phyloP scores from a whole-genome alignment of 1,284 basidiomycete genomes.

The Ceratorhiza oryzae-sativae region DNA sequence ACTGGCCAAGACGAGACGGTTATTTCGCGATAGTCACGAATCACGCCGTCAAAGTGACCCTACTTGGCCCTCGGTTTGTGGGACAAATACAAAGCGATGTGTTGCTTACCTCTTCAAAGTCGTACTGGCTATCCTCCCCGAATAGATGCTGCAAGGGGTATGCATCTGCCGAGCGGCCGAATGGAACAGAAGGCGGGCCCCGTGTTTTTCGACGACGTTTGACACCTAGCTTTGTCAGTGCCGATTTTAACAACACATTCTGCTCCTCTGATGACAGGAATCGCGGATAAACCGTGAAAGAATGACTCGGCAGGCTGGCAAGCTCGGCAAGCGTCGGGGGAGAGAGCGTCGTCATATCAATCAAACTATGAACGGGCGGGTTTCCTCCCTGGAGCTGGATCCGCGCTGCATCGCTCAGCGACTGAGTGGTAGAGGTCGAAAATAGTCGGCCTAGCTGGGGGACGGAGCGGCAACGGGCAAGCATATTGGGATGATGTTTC shows the following conservation, averaged over 20 bases:
- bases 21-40: conserved; percentile 80
- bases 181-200: conserved; percentile 36
- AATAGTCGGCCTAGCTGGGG: background rate
- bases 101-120: conserved; percentile 75
- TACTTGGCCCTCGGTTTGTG: conserved; percentile 44
- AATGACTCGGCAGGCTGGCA: conserved; percentile 3
- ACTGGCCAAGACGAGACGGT: conserved; percentile 73
- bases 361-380: background rate
- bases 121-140: conserved; percentile 69
- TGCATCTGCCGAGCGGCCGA: background rate
- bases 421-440: background rate
- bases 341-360: conserved; percentile 6
- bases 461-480: background rate
- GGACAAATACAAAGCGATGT: conserved; percentile 35
- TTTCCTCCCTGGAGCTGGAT: background rate
- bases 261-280: conserved; percentile 60
- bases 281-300: conserved; percentile 50
- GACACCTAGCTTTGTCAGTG: conserved; percentile 70
- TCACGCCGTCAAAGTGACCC: conserved; percentile 91
- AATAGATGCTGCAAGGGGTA: conserved; percentile 56
- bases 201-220: conserved; percentile 46
- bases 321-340: conserved; percentile 11
- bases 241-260: conserved; percentile 60
- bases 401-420: conserved; percentile 11
- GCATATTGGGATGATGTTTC: background rate